Evolutionary conservation across 1,139 yeast species (phyloP).

Genomic region (Kodamaea sp.): DNA sequence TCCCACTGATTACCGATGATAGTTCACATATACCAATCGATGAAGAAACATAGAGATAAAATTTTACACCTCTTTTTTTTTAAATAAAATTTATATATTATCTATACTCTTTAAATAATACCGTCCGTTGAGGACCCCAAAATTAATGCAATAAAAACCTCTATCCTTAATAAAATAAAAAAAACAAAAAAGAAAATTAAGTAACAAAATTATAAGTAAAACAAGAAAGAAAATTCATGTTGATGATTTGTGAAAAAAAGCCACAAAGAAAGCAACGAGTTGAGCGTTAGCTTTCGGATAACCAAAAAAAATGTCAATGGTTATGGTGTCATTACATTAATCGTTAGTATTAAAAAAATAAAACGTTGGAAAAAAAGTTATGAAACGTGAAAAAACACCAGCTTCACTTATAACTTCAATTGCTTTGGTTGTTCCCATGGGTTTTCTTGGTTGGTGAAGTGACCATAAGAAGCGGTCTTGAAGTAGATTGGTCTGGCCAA

Average conservation of each 20-base stretch:
- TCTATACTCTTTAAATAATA: slow-evolving; percentile 14
- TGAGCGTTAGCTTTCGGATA: slow-evolving; percentile 41
- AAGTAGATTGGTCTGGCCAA: slow-evolving; percentile 98
- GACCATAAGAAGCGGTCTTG: slow-evolving; percentile 99
- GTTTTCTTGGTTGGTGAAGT: slow-evolving; percentile 98
- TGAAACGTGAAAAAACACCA: not conserved
- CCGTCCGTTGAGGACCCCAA: slow-evolving; percentile 55
- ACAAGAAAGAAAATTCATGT: slow-evolving; percentile 14
- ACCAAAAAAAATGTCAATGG: slow-evolving; percentile 2
- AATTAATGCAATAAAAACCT: slow-evolving; percentile 47
- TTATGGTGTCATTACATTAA: slow-evolving; percentile 45
- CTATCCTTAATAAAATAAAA: slow-evolving; percentile 31
- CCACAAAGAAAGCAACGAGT: slow-evolving; percentile 40
- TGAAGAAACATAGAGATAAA: slow-evolving; percentile 1
- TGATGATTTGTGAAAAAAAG: slow-evolving; percentile 9
- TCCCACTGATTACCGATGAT: slow-evolving; percentile 10
- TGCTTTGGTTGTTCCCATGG: slow-evolving; percentile 98
- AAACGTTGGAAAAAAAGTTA: not conserved
- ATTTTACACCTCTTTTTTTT: not conserved
- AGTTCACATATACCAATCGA: slow-evolving; percentile 12
- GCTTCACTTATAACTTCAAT: slow-evolving; percentile 57
- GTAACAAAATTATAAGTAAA: slow-evolving; percentile 13
- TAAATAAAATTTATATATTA: not conserved
- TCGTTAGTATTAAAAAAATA: slow-evolving; percentile 26
- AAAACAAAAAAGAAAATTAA: slow-evolving; percentile 14